Evolutionary conservation across 495 filamentous ascomycete genomes (phyloP).

Genomic region (Articulospora tetracladia): DNA sequence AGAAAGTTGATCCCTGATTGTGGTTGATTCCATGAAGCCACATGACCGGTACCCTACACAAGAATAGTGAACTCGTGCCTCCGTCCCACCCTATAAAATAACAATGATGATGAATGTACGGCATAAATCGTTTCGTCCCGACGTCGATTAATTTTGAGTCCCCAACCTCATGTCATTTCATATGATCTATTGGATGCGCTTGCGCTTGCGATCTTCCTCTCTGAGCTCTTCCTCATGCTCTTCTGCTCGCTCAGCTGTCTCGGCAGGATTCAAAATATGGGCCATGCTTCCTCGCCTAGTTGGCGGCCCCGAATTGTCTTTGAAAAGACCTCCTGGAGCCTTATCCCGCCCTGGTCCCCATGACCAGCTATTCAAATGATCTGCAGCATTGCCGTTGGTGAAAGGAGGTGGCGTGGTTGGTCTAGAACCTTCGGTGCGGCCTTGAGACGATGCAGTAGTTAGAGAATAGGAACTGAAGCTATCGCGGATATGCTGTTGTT

Average conservation of each 20-base stretch:
- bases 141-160: not conserved
- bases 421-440: slow-evolving; percentile 54
- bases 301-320: slow-evolving; percentile 51
- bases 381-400: slow-evolving; percentile 39
- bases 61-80: not conserved
- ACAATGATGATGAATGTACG: not conserved
- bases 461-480: slow-evolving; percentile 81
- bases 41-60: not conserved
- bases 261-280: slow-evolving; percentile 77
- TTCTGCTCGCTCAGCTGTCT: slow-evolving; percentile 67
- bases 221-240: slow-evolving; percentile 53
- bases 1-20: not conserved
- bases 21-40: not conserved
- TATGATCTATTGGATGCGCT: slow-evolving; percentile 53
- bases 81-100: not conserved
- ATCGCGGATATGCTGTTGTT: slow-evolving; percentile 80
- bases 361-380: slow-evolving; percentile 50
- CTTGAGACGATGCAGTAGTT: slow-evolving; percentile 48
- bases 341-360: slow-evolving; percentile 43
- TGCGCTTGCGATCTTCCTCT: slow-evolving; percentile 73
- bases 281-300: slow-evolving; percentile 57
- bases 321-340: slow-evolving; percentile 27
- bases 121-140: slow-evolving; percentile 1
- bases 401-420: slow-evolving; percentile 63
- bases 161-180: not conserved